Percentiles rank a stretch among this genome's conserved stretches.
phyloP scores from a whole-genome alignment of 2,329 filamentous ascomycete species.

The Capronia epimyces region DNA sequence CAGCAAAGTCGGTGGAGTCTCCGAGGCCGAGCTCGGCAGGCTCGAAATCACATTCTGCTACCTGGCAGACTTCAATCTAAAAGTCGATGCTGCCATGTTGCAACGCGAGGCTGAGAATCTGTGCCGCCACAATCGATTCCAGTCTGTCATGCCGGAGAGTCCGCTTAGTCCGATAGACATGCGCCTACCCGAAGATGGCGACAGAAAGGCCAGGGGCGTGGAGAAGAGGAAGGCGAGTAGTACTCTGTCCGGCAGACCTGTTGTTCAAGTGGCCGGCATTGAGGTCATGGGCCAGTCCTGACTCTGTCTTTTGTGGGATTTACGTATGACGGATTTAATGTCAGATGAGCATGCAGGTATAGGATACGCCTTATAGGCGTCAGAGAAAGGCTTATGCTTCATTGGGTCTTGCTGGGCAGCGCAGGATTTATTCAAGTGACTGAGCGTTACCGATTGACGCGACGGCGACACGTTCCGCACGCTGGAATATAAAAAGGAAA shows the following conservation, averaged over 20 bases:
- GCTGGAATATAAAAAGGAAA: too few species aligned
- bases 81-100: slow-evolving; percentile 56
- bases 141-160: slow-evolving; percentile 12
- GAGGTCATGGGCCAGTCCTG: slow-evolving; percentile 22
- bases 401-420: too few species aligned
- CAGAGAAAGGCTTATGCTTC: too few species aligned
- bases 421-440: too few species aligned
- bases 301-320: neutral
- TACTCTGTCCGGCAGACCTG: slow-evolving; percentile 24
- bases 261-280: slow-evolving; percentile 22
- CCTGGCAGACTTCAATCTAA: slow-evolving; percentile 75
- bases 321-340: too few species aligned
- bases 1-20: slow-evolving; percentile 82
- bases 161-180: slow-evolving; percentile 15
- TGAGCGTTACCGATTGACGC: too few species aligned
- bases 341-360: too few species aligned
- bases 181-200: slow-evolving; percentile 14
- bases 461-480: too few species aligned
- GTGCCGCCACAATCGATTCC: slow-evolving; percentile 32
- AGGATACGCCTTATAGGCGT: too few species aligned
- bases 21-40: slow-evolving; percentile 70
- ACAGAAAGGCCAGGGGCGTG: slow-evolving; percentile 13
- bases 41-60: slow-evolving; percentile 89
- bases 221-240: slow-evolving; percentile 30
- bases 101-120: slow-evolving; percentile 45